Evolutionary conservation across 2,329 filamentous ascomycete genomes (phyloP), one percentile per base, ranked within the genome.

Genomic region (Pseudogymnoascus sp.): DNA sequence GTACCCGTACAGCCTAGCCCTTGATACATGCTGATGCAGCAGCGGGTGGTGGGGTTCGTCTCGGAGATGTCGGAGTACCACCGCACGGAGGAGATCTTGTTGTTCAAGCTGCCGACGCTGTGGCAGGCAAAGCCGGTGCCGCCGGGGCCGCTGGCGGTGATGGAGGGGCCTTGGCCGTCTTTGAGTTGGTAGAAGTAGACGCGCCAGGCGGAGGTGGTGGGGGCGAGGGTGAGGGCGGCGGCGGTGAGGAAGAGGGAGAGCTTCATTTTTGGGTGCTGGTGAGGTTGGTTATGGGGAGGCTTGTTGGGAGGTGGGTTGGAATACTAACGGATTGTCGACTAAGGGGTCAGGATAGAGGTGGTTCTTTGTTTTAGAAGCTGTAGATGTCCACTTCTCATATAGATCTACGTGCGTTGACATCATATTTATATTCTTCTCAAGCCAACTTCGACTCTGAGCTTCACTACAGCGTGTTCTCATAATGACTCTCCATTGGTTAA

Each of bases 131-230:
- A 4, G 12, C 59, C 59, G 5, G 59, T 37, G 14, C 38, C 23
- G 3, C 56, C 28, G 4, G 56, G 56, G 2, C 56, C 56, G 25
- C 34, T 42, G 37, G 14, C 10, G 3, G 56, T 60, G n/a, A 60
- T 40, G 10, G 56, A 40, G 3, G 28, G 28, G 7, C 56, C 56
- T 5, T 18, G 12, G 5, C 21, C 56, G 8, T 18, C 8, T 16
- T 60, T 14, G 37, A 60, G 56, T n/a, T 60, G 56, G 8, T 42
- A 60, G 56, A 60, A 40, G 56, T 60, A 60, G 6, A 60, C 28
- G 8, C 56, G 25, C 56, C 56, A 60, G 4, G 56, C 56, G 12
- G 56, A 18, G 3, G 37, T 25, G 14, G 34, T 40, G 28, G 56
- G 56, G 14, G 23, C 8, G 4, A 60, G 14, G 56, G 56, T 8